phyloP scores from a whole-genome alignment of 139 green algal genomes.

The Chlamydomonas sphaeroides region DNA sequence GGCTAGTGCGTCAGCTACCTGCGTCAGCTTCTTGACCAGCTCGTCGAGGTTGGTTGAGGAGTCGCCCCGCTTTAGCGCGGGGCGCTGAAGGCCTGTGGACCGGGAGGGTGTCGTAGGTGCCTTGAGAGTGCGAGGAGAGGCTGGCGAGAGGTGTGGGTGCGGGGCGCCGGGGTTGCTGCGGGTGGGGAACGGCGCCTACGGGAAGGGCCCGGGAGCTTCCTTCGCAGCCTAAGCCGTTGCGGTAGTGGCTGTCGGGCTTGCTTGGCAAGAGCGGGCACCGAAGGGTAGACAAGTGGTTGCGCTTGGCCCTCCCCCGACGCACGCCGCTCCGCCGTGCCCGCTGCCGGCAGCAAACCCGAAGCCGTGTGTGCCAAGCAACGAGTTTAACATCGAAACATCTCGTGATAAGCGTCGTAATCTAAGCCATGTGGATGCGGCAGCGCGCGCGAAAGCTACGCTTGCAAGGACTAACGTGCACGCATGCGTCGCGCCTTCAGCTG shows the following conservation, averaged over 20 bases:
- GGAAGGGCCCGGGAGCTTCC: too few relatives aligned
- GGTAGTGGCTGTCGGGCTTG: background rate
- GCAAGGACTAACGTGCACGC: background rate
- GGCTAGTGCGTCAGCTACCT: background rate
- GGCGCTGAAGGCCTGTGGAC: conserved; percentile 6
- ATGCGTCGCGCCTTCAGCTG: background rate
- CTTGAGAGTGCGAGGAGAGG: too few relatives aligned
- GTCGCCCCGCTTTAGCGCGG: conserved; percentile 2
- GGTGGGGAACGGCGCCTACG: too few relatives aligned
- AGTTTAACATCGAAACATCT: too few relatives aligned
- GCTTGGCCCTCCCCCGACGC: too few relatives aligned
- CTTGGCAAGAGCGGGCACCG: too few relatives aligned
- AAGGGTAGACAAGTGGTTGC: too few relatives aligned
- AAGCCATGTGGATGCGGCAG: background rate
- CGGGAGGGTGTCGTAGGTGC: background rate
- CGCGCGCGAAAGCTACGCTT: background rate
- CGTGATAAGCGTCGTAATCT: too few relatives aligned
- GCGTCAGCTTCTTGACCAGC: conserved; percentile 13
- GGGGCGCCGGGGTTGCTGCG: too few relatives aligned
- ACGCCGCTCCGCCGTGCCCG: too few relatives aligned
- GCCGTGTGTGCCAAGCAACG: too few relatives aligned
- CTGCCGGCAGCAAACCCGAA: too few relatives aligned
- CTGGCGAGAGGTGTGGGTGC: background rate
- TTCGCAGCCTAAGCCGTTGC: background rate
- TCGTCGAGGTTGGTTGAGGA: conserved; percentile 9